Base-by-base conservation (phyloP, 2,329 filamentous ascomycete species). In the Alternaria tenuissima region DNA sequence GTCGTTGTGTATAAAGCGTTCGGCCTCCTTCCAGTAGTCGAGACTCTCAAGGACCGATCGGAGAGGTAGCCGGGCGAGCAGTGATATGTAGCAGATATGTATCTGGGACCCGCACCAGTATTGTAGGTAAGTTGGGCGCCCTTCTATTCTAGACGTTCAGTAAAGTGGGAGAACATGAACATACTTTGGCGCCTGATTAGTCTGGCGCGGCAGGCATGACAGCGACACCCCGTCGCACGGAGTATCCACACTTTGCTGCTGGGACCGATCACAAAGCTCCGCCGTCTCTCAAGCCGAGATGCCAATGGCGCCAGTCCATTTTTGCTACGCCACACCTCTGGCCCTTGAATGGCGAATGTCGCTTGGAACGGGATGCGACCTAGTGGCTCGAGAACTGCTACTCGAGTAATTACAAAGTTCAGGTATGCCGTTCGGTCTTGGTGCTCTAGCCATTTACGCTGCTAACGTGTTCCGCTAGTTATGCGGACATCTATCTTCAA, bases 241-340 rank as follows among this genome's bases (percentile, higher is more conserved):
- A 34, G 52, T 53, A 38, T 57, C 47, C 47, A 41, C 52, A 36
- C 38, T 26, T 24, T 24, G 12, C 47, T 55, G 47, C 49, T 56
- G 49, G 51, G 32, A 47, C 46, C 32, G 51, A 56, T 20, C 49
- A 61, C 41, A 56, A 28, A 42, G 38, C 52, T 38, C 57, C 46
- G 52, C 60, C 18, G 24, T 43, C 26, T 43, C 14, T 57, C 34
- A 57, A 38, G 41, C 42, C 44, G 52, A 51, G 41, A 44, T 36
- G 46, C 57, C 16, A 28, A 57, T 42, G 52, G 38, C 38, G 48
- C n/a, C 38, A 41, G 38, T 52, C 26, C 26, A 44, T 34, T 44
- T 63, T 38, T 42, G 38, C 32, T 36, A 62, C 61, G 62, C 61
- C 54, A 62, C 54, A 26, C 24, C 30, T 51, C 46, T 54, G 46